phyloP scores from a whole-genome alignment of 2,329 filamentous ascomycete genomes.

The Xylariaceae sp. region DNA sequence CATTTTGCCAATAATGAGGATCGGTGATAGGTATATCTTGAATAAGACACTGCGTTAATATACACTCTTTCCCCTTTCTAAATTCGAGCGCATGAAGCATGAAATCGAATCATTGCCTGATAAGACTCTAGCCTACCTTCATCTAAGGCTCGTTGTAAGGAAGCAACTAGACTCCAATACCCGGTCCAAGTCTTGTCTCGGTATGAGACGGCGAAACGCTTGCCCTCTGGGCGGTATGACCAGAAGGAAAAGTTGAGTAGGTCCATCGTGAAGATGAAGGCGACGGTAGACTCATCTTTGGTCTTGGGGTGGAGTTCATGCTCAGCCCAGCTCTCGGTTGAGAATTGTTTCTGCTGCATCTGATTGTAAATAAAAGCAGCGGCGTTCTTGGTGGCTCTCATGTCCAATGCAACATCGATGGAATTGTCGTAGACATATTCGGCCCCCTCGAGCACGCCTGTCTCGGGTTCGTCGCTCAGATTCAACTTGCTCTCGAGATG shows the following conservation, averaged over 20 bases:
- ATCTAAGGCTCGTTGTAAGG: slow-evolving; percentile 81
- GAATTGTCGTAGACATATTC: slow-evolving; percentile 89
- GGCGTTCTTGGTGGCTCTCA: slow-evolving; percentile 76
- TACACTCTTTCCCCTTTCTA: slow-evolving; percentile 9
- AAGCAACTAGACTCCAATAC: slow-evolving; percentile 91
- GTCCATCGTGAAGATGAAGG: slow-evolving; percentile 98
- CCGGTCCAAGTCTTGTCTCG: slow-evolving; percentile 81
- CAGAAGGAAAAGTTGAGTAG: slow-evolving; percentile 96
- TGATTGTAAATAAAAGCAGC: slow-evolving; percentile 74
- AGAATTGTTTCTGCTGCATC: slow-evolving; percentile 84
- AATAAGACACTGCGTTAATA: slow-evolving; percentile 21
- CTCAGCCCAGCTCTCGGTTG: slow-evolving; percentile 79
- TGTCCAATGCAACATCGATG: slow-evolving; percentile 87
- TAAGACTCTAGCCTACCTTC: slow-evolving; percentile 57
- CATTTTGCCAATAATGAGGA: slow-evolving; percentile 79
- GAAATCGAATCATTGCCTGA: not conserved
- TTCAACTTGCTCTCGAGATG: slow-evolving; percentile 63
- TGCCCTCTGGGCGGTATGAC: slow-evolving; percentile 67
- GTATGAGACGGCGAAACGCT: slow-evolving; percentile 82
- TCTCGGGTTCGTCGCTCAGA: slow-evolving; percentile 63
- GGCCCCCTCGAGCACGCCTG: slow-evolving; percentile 76
- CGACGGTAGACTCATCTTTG: slow-evolving; percentile 75
- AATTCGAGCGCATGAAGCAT: slow-evolving; percentile 21
- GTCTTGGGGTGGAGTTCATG: slow-evolving; percentile 86
- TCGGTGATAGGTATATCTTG: slow-evolving; percentile 83